Base-by-base conservation (phyloP, 1,284 basidiomycete species). In the Microbotryomycetes sp. region DNA sequence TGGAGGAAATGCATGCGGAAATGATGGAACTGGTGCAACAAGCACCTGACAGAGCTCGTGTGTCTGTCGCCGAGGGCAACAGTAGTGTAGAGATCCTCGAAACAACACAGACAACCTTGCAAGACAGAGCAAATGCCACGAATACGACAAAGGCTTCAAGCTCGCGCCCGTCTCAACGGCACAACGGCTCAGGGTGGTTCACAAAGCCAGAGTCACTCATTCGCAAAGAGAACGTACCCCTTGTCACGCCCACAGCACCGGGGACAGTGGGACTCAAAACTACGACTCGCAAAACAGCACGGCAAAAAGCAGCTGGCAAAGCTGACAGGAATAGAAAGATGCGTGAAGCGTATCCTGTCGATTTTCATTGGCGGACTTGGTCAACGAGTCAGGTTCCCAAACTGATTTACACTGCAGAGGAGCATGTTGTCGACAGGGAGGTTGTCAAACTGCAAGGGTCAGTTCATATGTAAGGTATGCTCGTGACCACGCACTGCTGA, bases 341-440 rank as follows among this genome's bases (percentile, higher is more conserved):
- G 42, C 56, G 54, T 28, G 46, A 42, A 26, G 36, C 54, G 49
- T 56, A 53, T 56, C 42, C 32, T 2, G 16, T n/a, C 4, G 45
- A 25, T n/a, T 66, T 63, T n/a, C 56, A 53, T 45, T 64, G 54
- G 48, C 25, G 42, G 7, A 54, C 32, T 2, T 59, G 60, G 51
- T 26, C 26, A 3, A n/a, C 15, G 16, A 25, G n/a, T n/a, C n/a
- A 25, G 30, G 19, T 19, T 36, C 32, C 58, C 2, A 15, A 7
- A 29, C 32, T 68, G 5, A 50, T 66, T 19, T 66, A 56, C 19
- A 52, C 65, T n/a, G 47, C 30, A 12, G 49, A 68, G 4, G 61
- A 57, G 51, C 19, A 3, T 6, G 61, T 49, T 29, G 50, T 65
- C 6, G 54, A 56, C n/a, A 26, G 48, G n/a, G 50, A 28, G 45